A percentile compares a stretch with the other conserved stretches of the same genome.
Conservation (phyloP, 805 yeast species). For the Kazachstania taianensis region DNA sequence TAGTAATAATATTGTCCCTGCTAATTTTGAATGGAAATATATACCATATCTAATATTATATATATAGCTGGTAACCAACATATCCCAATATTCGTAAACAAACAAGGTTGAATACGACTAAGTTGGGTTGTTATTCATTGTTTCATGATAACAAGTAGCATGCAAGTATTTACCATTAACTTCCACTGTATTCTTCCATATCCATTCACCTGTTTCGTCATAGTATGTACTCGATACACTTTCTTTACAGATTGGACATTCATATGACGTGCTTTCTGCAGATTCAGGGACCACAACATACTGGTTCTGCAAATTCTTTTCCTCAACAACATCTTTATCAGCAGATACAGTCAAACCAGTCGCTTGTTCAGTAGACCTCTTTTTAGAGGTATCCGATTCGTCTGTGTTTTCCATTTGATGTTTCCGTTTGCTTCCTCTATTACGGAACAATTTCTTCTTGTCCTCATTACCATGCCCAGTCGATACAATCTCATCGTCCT, state of each 20-base stretch:
- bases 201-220: slow-evolving; percentile 73
- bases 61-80: too few relatives aligned
- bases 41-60: too few relatives aligned
- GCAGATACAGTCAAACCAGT: background rate
- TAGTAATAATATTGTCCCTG: too few relatives aligned
- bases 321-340: slow-evolving; percentile 7
- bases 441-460: background rate
- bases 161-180: slow-evolving; percentile 47
- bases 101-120: too few relatives aligned
- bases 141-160: slow-evolving; percentile 59
- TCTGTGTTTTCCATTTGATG: background rate
- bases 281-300: slow-evolving; percentile 61
- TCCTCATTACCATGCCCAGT: slow-evolving; percentile 11
- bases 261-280: slow-evolving; percentile 43
- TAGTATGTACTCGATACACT: slow-evolving; percentile 52
- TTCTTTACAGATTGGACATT: slow-evolving; percentile 68
- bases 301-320: slow-evolving; percentile 32
- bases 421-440: background rate
- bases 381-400: background rate
- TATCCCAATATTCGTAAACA: too few relatives aligned
- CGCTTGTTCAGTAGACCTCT: background rate
- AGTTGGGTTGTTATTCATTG: slow-evolving; percentile 25
- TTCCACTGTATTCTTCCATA: slow-evolving; percentile 59
- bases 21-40: too few relatives aligned
- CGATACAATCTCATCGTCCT: slow-evolving; percentile 54